Percentiles rank a stretch among this genome's conserved stretches.
These are phyloP conservation scores for Daucus carota DNA, from an alignment of 129 eudicot genomes.

Conservation along the genomic window DNA sequence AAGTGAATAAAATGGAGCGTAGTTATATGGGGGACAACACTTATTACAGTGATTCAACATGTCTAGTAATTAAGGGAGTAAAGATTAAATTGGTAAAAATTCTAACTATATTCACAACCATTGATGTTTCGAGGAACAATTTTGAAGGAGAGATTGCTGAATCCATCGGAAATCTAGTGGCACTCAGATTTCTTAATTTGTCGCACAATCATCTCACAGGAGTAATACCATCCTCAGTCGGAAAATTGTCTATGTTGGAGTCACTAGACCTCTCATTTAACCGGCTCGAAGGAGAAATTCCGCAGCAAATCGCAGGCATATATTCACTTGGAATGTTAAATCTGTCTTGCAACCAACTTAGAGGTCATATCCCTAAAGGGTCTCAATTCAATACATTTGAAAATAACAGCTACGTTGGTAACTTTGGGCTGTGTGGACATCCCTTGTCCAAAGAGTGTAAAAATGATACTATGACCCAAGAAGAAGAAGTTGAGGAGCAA, in stretches of 20 bases:
- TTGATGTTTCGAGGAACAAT: slow-evolving; percentile 19
- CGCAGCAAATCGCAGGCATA: background rate
- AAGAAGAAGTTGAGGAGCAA: background rate
- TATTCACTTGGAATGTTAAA: background rate
- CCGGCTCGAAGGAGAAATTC: background rate
- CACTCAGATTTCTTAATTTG: background rate
- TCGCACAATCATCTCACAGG: background rate
- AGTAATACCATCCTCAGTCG: background rate
- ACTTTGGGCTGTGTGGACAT: background rate
- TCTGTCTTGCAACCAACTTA: background rate
- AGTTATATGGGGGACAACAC: background rate
- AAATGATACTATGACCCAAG: too few species aligned
- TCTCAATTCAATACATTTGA: background rate
- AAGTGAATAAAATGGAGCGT: background rate
- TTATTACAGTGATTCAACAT: background rate
- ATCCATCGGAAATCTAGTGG: background rate
- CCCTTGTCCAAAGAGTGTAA: background rate
- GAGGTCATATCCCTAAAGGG: background rate
- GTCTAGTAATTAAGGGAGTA: background rate
- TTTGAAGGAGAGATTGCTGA: slow-evolving; percentile 12
- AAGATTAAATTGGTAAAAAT: background rate
- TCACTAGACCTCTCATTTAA: background rate
- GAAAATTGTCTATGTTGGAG: background rate
- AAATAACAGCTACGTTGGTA: background rate
- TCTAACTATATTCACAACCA: background rate